A percentile compares a stretch with the other conserved stretches of the same genome.
Conservation (phyloP, 2,329 filamentous ascomycete species). For the Colletotrichum nymphaeae region DNA sequence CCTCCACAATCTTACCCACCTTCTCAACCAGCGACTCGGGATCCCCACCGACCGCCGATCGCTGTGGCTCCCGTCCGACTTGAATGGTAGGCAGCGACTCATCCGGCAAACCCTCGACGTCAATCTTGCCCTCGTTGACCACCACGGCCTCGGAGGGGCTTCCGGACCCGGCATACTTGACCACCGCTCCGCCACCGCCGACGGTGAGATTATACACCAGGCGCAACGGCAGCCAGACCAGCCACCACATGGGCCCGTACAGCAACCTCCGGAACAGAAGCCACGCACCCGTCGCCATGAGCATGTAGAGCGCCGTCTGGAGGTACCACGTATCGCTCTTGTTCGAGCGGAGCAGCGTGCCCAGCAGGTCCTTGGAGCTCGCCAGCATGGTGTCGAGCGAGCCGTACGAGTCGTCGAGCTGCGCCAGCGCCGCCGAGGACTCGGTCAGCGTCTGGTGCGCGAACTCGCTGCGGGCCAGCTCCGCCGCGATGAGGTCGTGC, state of each 20-base stretch:
- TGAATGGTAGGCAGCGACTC: conserved; percentile 62
- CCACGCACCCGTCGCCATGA: conserved; percentile 83
- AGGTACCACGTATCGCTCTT: conserved; percentile 99
- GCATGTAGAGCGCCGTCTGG: conserved; percentile 86
- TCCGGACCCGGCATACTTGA: conserved; percentile 45
- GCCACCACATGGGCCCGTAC: conserved; percentile 92
- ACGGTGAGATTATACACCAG: conserved; percentile 70
- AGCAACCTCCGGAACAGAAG: conserved; percentile 85
- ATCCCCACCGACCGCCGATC: conserved; percentile 40
- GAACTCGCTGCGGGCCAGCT: conserved; percentile 88
- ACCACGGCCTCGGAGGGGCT: conserved; percentile 38
- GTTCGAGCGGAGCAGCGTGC: conserved; percentile 83
- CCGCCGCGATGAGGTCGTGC: conserved; percentile 85
- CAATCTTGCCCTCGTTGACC: conserved; percentile 43
- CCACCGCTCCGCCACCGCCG: conserved; percentile 64
- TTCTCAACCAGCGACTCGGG: conserved; percentile 60
- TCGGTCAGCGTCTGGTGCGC: conserved; percentile 89
- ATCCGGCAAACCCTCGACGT: conserved; percentile 50
- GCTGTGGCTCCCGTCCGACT: conserved; percentile 50
- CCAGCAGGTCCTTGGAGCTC: conserved; percentile 79
- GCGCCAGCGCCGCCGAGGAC: conserved; percentile 83
- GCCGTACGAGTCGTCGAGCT: conserved; percentile 84
- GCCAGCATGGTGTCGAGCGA: conserved; percentile 82
- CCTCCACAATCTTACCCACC: conserved; percentile 64
- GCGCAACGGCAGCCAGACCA: conserved; percentile 85